phyloP scores from a whole-genome alignment of 2,329 filamentous ascomycete species.

The Cladophialophora chaetospira region DNA sequence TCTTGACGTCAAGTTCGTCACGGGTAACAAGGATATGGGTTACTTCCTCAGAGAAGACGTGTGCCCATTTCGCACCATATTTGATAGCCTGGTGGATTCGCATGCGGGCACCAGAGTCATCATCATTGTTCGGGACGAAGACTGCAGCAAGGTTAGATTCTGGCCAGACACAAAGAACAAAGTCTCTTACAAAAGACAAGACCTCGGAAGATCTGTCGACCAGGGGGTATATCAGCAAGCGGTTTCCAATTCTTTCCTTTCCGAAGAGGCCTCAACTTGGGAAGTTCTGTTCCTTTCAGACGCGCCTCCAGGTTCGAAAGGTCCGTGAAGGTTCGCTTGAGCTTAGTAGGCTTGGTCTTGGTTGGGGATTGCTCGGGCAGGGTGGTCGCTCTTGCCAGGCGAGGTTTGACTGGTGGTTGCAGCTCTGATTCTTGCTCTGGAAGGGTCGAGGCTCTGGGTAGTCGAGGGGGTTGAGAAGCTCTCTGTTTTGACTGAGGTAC shows the following conservation, averaged over 20 bases:
- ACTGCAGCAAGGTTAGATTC: conserved; percentile 40
- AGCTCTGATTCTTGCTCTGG: background rate
- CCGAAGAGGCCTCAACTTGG: conserved; percentile 22
- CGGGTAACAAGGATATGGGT: conserved; percentile 66
- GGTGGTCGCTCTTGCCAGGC: background rate
- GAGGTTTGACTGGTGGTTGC: background rate
- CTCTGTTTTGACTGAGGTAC: background rate
- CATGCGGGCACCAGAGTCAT: conserved; percentile 64
- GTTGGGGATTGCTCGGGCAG: background rate
- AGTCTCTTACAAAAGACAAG: conserved; percentile 58
- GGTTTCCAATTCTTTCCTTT: conserved; percentile 46
- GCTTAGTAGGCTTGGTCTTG: background rate
- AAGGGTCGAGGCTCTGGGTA: background rate
- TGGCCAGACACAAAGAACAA: background rate
- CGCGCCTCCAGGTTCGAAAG: conserved; percentile 39
- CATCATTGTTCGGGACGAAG: conserved; percentile 81
- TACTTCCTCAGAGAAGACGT: conserved; percentile 48
- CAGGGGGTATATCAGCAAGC: too few species aligned
- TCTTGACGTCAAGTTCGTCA: conserved; percentile 44
- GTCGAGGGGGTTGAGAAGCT: background rate
- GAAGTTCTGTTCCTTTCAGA: conserved; percentile 41
- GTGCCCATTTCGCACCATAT: conserved; percentile 73
- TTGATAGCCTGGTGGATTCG: conserved; percentile 75
- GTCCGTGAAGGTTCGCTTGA: conserved; percentile 14
- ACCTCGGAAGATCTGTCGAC: conserved; percentile 60